Conservation (phyloP, 768 basidiomycete species). For the Tephrocybe sp. region DNA sequence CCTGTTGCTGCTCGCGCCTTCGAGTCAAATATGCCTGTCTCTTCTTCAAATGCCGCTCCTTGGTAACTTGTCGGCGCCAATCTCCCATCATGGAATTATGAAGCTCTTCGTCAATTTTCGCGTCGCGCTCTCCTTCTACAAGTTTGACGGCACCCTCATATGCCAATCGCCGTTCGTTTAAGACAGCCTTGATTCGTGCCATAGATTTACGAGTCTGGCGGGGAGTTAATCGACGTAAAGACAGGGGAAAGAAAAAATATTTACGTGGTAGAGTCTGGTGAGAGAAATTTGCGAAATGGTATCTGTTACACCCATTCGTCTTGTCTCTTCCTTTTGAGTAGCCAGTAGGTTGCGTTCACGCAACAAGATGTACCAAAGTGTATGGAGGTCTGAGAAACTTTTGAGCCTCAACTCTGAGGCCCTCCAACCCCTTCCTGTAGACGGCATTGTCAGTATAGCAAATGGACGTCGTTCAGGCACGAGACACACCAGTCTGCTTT, state of each 20-base stretch:
- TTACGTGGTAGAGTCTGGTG: slow-evolving; percentile 43
- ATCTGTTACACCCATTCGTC: slow-evolving; percentile 52
- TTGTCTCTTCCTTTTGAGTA: slow-evolving; percentile 78
- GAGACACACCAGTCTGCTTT: slow-evolving; percentile 23
- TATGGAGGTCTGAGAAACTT: slow-evolving; percentile 91
- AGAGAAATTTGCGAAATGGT: slow-evolving; percentile 27
- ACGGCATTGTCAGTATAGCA: background rate
- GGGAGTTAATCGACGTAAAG: background rate
- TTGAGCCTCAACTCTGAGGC: slow-evolving; percentile 86
- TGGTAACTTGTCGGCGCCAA: slow-evolving; percentile 15
- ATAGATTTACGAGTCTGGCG: slow-evolving; percentile 86
- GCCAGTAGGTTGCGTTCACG: slow-evolving; percentile 89
- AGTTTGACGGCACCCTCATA: slow-evolving; percentile 66
- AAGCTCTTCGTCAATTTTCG: slow-evolving; percentile 25
- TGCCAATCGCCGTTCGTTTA: slow-evolving; percentile 87
- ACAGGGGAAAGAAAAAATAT: slow-evolving; percentile 13
- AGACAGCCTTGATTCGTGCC: slow-evolving; percentile 92
- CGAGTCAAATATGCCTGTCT: slow-evolving; percentile 13
- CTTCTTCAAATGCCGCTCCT: slow-evolving; percentile 16
- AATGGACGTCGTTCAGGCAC: background rate
- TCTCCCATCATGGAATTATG: slow-evolving; percentile 21
- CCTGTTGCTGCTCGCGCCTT: slow-evolving; percentile 9
- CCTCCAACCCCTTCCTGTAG: slow-evolving; percentile 82
- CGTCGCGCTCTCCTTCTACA: slow-evolving; percentile 31
- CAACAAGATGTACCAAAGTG: slow-evolving; percentile 88